Conservation (phyloP, 495 filamentous ascomycete species). For the Acidomyces sp. region DNA sequence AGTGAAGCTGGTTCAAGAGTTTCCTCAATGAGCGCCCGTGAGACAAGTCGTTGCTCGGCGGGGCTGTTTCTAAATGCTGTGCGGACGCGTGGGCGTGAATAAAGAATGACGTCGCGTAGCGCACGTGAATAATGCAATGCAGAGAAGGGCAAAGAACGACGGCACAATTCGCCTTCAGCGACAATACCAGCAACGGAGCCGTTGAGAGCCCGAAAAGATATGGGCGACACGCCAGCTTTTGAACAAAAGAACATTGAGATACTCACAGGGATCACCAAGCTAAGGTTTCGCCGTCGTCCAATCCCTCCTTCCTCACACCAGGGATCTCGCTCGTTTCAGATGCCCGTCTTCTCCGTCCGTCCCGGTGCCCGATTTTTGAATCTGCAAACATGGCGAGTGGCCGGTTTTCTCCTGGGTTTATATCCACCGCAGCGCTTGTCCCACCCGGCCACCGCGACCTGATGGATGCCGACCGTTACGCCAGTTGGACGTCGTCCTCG, state of each 20-base stretch:
- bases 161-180: slow-evolving; percentile 5
- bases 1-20: too few species aligned
- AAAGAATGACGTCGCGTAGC: slow-evolving; percentile 11
- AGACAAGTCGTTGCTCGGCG: neutral
- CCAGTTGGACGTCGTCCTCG: neutral
- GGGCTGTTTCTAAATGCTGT: neutral
- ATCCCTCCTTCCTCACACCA: slow-evolving; percentile 5
- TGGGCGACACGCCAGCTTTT: slow-evolving; percentile 8
- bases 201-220: neutral
- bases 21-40: slow-evolving; percentile 2
- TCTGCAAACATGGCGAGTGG: too few species aligned
- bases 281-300: slow-evolving; percentile 8
- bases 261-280: slow-evolving; percentile 2
- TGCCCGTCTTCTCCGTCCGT: neutral
- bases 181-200: slow-evolving; percentile 2
- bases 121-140: slow-evolving; percentile 11
- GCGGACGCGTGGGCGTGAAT: neutral
- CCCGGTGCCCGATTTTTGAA: neutral
- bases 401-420: too few species aligned
- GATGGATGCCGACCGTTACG: neutral
- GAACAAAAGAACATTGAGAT: neutral
- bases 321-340: slow-evolving; percentile 10
- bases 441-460: too few species aligned
- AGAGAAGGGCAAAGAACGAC: slow-evolving; percentile 4
- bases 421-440: too few species aligned